Evolutionary conservation across 2,329 filamentous ascomycete species (phyloP).

Genomic region (Rhinocladiella similis): DNA sequence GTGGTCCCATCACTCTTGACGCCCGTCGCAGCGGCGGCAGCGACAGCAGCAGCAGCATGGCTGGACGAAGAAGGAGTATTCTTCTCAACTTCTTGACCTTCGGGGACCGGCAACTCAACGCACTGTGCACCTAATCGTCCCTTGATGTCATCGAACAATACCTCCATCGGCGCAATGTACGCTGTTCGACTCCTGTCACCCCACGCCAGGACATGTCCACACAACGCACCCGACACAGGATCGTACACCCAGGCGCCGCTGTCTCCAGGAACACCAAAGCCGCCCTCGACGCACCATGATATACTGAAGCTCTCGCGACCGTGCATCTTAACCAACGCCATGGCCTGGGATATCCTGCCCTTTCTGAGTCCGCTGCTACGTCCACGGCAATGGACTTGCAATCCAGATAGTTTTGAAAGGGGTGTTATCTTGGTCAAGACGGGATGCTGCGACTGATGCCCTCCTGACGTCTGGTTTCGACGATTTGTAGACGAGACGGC

Average conservation of each 20-base stretch:
- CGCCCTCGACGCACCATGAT: conserved; percentile 60
- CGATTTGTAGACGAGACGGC: neutral
- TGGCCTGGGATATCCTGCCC: conserved; percentile 73
- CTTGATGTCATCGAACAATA: conserved; percentile 77
- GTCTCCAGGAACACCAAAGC: conserved; percentile 71
- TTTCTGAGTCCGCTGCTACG: conserved; percentile 81
- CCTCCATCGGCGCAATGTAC: conserved; percentile 94
- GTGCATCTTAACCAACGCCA: conserved; percentile 84
- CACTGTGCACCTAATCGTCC: conserved; percentile 20
- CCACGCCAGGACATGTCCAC: conserved; percentile 88
- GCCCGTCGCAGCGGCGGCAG: too few relatives aligned
- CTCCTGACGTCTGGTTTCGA: conserved; percentile 13
- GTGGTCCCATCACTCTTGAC: neutral
- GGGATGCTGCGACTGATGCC: neutral
- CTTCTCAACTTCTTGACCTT: conserved; percentile 8
- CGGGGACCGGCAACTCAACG: conserved; percentile 23
- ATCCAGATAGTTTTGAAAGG: conserved; percentile 64
- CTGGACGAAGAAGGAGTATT: too few relatives aligned
- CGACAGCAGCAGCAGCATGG: too few relatives aligned
- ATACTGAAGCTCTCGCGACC: conserved; percentile 79
- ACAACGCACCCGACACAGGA: conserved; percentile 73
- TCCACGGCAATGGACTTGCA: conserved; percentile 83
- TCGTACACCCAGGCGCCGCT: conserved; percentile 92
- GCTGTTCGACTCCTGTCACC: conserved; percentile 76
- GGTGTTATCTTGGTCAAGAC: conserved; percentile 54